Base-by-base conservation (phyloP, 257 asterid genomes). In the Galeopsis tetrahit region DNA sequence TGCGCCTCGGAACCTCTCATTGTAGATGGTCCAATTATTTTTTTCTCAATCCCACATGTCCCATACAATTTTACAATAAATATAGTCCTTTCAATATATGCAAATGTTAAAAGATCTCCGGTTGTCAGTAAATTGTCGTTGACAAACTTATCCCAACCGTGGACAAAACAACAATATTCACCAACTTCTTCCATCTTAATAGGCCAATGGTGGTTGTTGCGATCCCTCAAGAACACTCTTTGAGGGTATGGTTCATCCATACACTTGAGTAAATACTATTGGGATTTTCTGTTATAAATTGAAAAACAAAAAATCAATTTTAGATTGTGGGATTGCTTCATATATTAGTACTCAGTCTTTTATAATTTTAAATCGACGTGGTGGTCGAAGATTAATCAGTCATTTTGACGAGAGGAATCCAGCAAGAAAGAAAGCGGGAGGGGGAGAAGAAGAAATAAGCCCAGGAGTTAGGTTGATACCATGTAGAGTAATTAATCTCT, bases 131-230 rank as follows among this genome's bases (percentile, higher is more conserved):
- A 31, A 55, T 74, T 74, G 3, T 65, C 67, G 0, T 2, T 34
- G 13, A 33, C 43, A 13, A 74, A 74, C 8, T 39, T 32, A 6
- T 42, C 61, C 78, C 72, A 65, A 6, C 78, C 78, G 3, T 55
- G 61, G 0, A 33, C 33, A 13, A 74, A 14, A 33, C 14, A 59
- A 67, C 72, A 74, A 65, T 1, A 2, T 5, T 33, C n/a, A n/a
- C 67, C 67, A 11, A 31, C 7, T 56, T 17, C 35, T 1, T 33
- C 67, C 51, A 56, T 11, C 6, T 40, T 55, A 21, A 55, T 15
- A 2, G 32, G 1, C 72, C 78, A 74, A 2, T 14, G 1, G 6
- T 42, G 15, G 38, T 55, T 21, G 33, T n/a, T 9, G 14, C 67
- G 59, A 5, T 66, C 67, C 4, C 65, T 65, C 9, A 74, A 32